Conservation (phyloP, 768 basidiomycete genomes). For the Dentipellis fragilis region DNA sequence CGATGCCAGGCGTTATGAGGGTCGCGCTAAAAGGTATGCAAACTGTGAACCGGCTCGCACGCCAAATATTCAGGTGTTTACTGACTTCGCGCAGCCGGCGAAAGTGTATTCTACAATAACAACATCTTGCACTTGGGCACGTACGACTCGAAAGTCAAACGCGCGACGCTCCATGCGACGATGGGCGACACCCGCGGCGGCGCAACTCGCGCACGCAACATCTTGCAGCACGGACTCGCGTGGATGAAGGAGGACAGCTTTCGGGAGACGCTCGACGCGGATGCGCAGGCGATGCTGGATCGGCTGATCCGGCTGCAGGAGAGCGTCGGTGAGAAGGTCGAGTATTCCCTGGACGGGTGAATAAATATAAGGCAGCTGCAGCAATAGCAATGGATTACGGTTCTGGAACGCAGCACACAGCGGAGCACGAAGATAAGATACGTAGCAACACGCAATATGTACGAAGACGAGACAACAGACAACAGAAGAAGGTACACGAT, state of each 20-base stretch:
- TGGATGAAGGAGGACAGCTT: slow-evolving; percentile 59
- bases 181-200: slow-evolving; percentile 60
- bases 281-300: slow-evolving; percentile 46
- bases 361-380: slow-evolving; percentile 9
- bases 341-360: slow-evolving; percentile 37
- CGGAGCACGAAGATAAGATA: neutral
- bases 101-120: slow-evolving; percentile 73
- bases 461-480: neutral
- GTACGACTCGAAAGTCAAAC: slow-evolving; percentile 37
- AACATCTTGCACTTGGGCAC: slow-evolving; percentile 71
- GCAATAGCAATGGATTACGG: neutral
- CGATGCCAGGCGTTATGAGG: slow-evolving; percentile 60
- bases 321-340: slow-evolving; percentile 30
- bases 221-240: slow-evolving; percentile 62
- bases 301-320: slow-evolving; percentile 48
- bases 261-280: slow-evolving; percentile 30
- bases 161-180: slow-evolving; percentile 63
- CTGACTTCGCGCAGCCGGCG: slow-evolving; percentile 38
- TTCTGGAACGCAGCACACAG: neutral
- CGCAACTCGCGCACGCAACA: slow-evolving; percentile 51
- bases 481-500: too few species aligned
- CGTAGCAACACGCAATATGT: neutral
- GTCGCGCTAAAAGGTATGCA: slow-evolving; percentile 41
- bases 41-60: slow-evolving; percentile 12
- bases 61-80: neutral